Base-by-base conservation (phyloP, 2,329 filamentous ascomycete genomes). In the Esteya vermicola region DNA sequence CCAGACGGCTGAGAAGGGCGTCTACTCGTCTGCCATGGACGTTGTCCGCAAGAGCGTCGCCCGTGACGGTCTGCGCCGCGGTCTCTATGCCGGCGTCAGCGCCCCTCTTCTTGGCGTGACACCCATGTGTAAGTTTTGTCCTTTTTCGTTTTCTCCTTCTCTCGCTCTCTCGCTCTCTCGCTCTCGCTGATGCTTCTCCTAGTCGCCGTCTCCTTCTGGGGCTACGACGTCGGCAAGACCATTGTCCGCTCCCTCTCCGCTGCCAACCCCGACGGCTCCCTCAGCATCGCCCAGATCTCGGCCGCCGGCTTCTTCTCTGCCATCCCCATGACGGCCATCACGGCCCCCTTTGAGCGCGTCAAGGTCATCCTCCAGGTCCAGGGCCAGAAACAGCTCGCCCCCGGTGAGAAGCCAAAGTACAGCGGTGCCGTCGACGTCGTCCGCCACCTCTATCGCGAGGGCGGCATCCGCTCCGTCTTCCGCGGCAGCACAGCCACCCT, bases 311-410 rank as follows among this genome's bases (percentile, higher is more conserved):
- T 95, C 75, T 93, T 98, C 74, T 93, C 85, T 55, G 91, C 91
- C 45, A 82, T 98, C 44, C 91, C 91, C 54, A 93, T 93, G 85
- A 98, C 91, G 4, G 64, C 85, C 61, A 95, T 98, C 65, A 96
- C 91, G n/a, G 91, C 91, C 5, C 91, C 91, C 45, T 96, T 98
- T 58, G 91, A 98, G 71, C 89, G 91, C 54, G 86, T 98, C 52
- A 98, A 98, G 65, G 89, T 98, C 41, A 86, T 98, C 47, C 79
- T 98, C 1, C 91, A 98, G 61, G 93, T 96, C 50, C 91, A 96
- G 64, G 88, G 86, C 54, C 86, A 95, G 62, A 86, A 88, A 63
- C 65, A 71, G 39, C 78, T 91, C 31, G 77, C 78, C 1, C 84
- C 88, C 0, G 89, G 88, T 54, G 82, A 95, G 65, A 93, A 94